Evolutionary conservation across 2,329 filamentous ascomycete genomes (phyloP).

Genomic region (Fusarium sp.): DNA sequence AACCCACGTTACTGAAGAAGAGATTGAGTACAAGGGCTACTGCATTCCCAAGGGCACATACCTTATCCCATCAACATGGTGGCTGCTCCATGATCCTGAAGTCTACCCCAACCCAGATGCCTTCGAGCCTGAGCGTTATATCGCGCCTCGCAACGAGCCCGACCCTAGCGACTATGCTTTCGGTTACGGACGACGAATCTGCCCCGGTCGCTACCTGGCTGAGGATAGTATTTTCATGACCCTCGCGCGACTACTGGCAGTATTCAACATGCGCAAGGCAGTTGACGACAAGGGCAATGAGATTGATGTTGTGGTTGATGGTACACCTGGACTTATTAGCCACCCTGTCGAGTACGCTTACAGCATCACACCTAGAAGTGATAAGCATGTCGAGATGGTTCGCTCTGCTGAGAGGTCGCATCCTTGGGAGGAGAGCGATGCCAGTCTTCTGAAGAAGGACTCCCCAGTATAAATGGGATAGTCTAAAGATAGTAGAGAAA

Average conservation of each 20-base stretch:
- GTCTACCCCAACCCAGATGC: constrained; percentile 64
- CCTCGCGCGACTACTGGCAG: constrained; percentile 59
- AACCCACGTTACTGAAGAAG: constrained; percentile 55
- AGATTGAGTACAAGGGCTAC: constrained; percentile 46
- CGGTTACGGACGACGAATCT: constrained; percentile 55
- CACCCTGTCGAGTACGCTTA: constrained; percentile 34
- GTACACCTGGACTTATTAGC: constrained; percentile 37
- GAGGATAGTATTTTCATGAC: constrained; percentile 52
- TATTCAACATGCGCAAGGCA: constrained; percentile 57
- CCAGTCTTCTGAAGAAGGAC: constrained; percentile 13
- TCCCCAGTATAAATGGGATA: constrained; percentile 1
- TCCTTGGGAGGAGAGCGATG: constrained; percentile 46
- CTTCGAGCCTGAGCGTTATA: constrained; percentile 54
- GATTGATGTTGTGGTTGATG: constrained; percentile 35
- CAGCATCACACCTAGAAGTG: constrained; percentile 39
- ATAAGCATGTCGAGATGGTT: constrained; percentile 35
- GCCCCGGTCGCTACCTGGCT: constrained; percentile 53
- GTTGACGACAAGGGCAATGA: constrained; percentile 36
- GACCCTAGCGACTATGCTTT: constrained; percentile 51
- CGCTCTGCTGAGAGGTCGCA: constrained; percentile 32
- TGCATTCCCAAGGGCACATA: constrained; percentile 49
- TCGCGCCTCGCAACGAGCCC: constrained; percentile 49
- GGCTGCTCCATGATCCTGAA: constrained; percentile 70
- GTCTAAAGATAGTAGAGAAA: not conserved
- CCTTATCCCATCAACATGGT: constrained; percentile 45